Base-by-base conservation (phyloP, 108 stramenopile genomes). In the Hondaea fermentalgiana region DNA sequence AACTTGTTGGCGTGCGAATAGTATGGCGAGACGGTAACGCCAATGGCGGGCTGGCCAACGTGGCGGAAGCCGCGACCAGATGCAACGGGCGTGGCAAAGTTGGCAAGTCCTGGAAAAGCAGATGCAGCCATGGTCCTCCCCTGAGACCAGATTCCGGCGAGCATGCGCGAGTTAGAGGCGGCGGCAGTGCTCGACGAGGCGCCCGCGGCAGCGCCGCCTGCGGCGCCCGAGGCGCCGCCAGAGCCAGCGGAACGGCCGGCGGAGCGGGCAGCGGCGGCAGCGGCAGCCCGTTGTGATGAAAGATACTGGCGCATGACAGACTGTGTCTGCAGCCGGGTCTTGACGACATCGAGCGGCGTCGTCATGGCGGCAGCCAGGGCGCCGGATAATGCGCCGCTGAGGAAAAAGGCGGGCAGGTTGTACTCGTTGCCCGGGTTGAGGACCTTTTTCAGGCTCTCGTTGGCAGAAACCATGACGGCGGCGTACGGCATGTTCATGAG, bases 401-500 rank as follows among this genome's bases (percentile, higher is more conserved):
- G 60, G 72, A 99, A 60, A 49, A 90, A 89, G 17, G 43, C 92
- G 29, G 90, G 93, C 58, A 88, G 87, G 44, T 64, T 93, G 91
- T 92, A 87, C 88, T 93, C 96, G 91, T 87, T 90, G 29, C 58
- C 17, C 5, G 49, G 87, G 87, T 88, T 88, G 60, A 93, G 57
- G 58, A 89, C 64, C 42, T 89, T 92, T 87, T 95, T 94, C 29
- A 96, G 87, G 92, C 90, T 93, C 93, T 99, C 99, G 92, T 99
- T 98, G 23, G 96, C 96, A 4, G 96, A 94, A 58, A 99, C 96
- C 97, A 98, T 97, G 51, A 98, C 93, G 91, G 96, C 93, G 42
- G 97, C 98, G 92, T 98, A 98, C 0, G 99, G 99, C n/a, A 98
- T 90, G 91, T 99, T 99, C 91, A 98, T 97, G 87, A 95, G 90